These are phyloP conservation scores for Echria macrotheca DNA, from an alignment of 495 filamentous ascomycete genomes.

Conservation along the genomic window DNA sequence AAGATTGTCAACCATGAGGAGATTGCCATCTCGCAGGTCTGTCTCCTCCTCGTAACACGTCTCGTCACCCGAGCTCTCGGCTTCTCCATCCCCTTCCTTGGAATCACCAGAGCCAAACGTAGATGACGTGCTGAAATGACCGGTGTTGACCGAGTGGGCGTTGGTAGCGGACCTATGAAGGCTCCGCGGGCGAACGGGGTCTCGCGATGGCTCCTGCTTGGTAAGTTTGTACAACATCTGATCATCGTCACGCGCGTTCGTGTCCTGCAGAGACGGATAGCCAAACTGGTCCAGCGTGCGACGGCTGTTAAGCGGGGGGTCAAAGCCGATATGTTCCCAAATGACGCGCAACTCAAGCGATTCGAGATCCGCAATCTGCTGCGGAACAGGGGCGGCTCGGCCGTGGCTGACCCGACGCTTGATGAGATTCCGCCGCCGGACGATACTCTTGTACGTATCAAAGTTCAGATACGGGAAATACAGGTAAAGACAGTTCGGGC, in stretches of 20 bases:
- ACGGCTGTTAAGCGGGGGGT: slow-evolving; percentile 59
- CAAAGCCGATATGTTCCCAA: slow-evolving; percentile 60
- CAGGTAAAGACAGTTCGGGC: slow-evolving; percentile 39
- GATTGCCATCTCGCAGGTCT: slow-evolving; percentile 51
- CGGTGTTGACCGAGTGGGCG: neutral
- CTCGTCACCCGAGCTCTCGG: slow-evolving; percentile 16
- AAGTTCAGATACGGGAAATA: slow-evolving; percentile 58
- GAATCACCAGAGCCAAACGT: too few species aligned
- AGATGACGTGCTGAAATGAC: too few species aligned
- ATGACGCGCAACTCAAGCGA: slow-evolving; percentile 56
- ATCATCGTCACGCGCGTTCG: slow-evolving; percentile 58
- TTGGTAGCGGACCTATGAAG: neutral
- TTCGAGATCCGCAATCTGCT: slow-evolving; percentile 44
- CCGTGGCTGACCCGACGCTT: slow-evolving; percentile 50
- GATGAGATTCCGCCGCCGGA: slow-evolving; percentile 55
- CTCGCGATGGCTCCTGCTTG: slow-evolving; percentile 26
- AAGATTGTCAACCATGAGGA: slow-evolving; percentile 66
- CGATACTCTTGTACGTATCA: slow-evolving; percentile 57
- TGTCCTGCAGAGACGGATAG: slow-evolving; percentile 58
- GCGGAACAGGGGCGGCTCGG: slow-evolving; percentile 51
- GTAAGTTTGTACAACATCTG: slow-evolving; percentile 70
- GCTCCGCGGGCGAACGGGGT: neutral
- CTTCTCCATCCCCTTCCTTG: neutral
- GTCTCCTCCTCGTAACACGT: slow-evolving; percentile 28
- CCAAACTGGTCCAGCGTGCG: slow-evolving; percentile 64